Base-by-base conservation (phyloP, 495 filamentous ascomycete species). In the Annulohypoxylon moriforme region DNA sequence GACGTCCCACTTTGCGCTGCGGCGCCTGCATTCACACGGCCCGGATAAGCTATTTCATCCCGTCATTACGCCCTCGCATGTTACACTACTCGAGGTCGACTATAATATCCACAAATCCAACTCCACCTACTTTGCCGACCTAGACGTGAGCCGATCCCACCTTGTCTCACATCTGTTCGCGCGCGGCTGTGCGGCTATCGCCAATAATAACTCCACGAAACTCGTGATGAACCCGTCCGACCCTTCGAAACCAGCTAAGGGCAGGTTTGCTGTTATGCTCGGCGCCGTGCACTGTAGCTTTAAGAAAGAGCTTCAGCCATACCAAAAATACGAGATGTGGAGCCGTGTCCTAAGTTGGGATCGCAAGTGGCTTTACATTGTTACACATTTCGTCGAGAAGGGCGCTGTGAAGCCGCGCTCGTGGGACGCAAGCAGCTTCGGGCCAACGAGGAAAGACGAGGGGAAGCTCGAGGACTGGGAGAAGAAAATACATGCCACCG, bases 71-170 rank as follows among this genome's bases (percentile, higher is more conserved):
- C 77, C 82, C 14, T 85, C 86, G 16, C 85, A 86, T 73, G 86
- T 88, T 40, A 82, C 87, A 0, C 77, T 92, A 11, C 83, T 87
- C 72, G 93, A 96, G 77, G 89, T 86, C 74, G 93, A 96, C 80
- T 91, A 93, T 81, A 95, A 96, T 82, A 65, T 92, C 38, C 93
- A 96, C 86, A 96, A 96, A 76, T 90, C 87, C 71, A 96, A 96
- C 82, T 87, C 83, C 61, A 96, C 93, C 3, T 96, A 93, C 84
- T 94, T 94, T 78, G 82, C 89, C 74, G 93, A 95, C 78, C 86
- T 94, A 14, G 93, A 95, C 79, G 85, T 93, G 44, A 84, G 85
- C 44, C 89, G 93, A 13, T 88, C 87, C 0, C 88, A 93, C 69
- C 81, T 92, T 1, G 80, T 84, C 38, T 77, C 80, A 4, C 85